These are phyloP conservation scores for Daldinia concentrica DNA, from an alignment of 495 filamentous ascomycete species.

Conservation along the genomic window DNA sequence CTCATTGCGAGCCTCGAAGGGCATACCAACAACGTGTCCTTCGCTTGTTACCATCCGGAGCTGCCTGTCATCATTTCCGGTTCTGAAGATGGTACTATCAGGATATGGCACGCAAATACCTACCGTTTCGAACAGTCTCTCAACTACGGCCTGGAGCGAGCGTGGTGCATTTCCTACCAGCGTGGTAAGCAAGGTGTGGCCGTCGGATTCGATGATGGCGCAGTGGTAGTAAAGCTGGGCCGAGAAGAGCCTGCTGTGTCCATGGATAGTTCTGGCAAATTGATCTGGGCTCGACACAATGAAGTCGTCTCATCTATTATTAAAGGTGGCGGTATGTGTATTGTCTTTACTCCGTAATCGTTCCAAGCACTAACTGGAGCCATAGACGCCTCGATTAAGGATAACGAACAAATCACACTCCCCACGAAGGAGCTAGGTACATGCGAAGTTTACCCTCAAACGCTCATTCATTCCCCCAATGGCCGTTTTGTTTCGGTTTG, in stretches of 20 bases:
- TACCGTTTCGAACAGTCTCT: constrained; percentile 95
- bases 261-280: constrained; percentile 94
- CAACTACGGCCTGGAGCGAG: constrained; percentile 93
- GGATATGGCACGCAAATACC: constrained; percentile 92
- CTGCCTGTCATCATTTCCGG: constrained; percentile 98
- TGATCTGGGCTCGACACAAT: constrained; percentile 93
- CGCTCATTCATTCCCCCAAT: constrained; percentile 93
- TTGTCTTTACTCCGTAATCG: background rate
- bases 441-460: constrained; percentile 97
- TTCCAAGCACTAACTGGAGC: constrained; percentile 22
- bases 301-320: constrained; percentile 95
- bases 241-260: constrained; percentile 96
- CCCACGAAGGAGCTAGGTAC: constrained; percentile 93
- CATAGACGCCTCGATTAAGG: constrained; percentile 78
- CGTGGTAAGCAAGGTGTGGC: constrained; percentile 92
- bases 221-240: constrained; percentile 96
- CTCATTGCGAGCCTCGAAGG: constrained; percentile 96
- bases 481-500: constrained; percentile 97
- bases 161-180: constrained; percentile 97
- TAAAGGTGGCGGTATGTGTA: constrained; percentile 75
- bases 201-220: constrained; percentile 97
- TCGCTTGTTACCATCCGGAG: constrained; percentile 97
- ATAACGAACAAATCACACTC: constrained; percentile 83
- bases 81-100: constrained; percentile 94
- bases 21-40: constrained; percentile 98